These are phyloP conservation scores for Daedaleopsis sinensis DNA, from an alignment of 768 basidiomycete species.

Conservation along the genomic window DNA sequence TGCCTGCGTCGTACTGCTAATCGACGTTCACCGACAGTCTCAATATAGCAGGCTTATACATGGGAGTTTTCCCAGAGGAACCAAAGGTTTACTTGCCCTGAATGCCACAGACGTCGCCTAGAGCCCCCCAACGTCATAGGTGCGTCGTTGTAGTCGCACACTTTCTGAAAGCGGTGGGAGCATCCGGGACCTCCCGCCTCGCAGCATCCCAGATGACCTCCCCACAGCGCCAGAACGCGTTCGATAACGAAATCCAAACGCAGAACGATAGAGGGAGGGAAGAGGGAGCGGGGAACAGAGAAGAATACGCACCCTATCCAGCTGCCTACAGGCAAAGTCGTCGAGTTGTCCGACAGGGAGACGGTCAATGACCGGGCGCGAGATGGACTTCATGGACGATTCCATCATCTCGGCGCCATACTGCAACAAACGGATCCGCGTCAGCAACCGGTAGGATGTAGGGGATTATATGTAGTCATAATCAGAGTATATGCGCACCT, in stretches of 20 bases:
- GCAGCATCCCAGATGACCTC: slow-evolving; percentile 5
- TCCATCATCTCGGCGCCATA: slow-evolving; percentile 90
- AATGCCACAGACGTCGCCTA: too few species aligned
- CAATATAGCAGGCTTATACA: neutral
- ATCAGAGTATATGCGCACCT: slow-evolving; percentile 45
- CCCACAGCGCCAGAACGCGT: neutral
- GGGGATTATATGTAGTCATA: too few species aligned
- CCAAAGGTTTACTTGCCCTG: neutral
- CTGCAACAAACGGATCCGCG: slow-evolving; percentile 38
- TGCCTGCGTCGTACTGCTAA: neutral
- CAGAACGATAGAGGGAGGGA: neutral
- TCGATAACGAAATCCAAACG: neutral
- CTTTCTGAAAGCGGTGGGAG: neutral
- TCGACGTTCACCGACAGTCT: neutral
- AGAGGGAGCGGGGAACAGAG: slow-evolving; percentile 3
- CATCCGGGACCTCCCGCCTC: neutral
- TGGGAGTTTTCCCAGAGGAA: neutral
- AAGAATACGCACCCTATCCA: slow-evolving; percentile 67
- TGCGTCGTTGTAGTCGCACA: neutral
- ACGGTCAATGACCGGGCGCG: slow-evolving; percentile 78
- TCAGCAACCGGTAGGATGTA: too few species aligned
- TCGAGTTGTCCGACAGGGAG: slow-evolving; percentile 79
- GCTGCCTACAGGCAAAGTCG: slow-evolving; percentile 86
- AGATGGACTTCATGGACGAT: slow-evolving; percentile 78
- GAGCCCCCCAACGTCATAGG: slow-evolving; percentile 3